phyloP scores from a whole-genome alignment of 257 asterid species.

The Gardenia jasminoides region DNA sequence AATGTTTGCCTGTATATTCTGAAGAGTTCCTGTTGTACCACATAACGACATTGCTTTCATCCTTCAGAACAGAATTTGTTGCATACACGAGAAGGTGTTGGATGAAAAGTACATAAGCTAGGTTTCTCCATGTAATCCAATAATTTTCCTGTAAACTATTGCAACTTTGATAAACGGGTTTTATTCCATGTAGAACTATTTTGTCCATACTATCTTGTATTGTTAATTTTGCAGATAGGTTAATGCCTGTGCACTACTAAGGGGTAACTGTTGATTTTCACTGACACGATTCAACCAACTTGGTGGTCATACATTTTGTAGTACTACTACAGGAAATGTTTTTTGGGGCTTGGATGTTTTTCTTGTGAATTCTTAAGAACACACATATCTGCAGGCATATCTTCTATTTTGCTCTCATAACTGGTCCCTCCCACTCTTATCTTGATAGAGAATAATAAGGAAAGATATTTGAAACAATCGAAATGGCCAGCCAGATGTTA shows the following conservation, averaged over 20 bases:
- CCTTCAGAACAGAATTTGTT: constrained; percentile 1
- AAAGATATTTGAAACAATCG: not conserved
- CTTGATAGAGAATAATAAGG: not conserved
- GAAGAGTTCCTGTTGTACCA: constrained; percentile 9
- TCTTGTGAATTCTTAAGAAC: not conserved
- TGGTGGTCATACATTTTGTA: not conserved
- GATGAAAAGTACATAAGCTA: not conserved
- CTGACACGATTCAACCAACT: not conserved
- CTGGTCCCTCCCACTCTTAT: not conserved
- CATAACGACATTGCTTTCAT: not conserved
- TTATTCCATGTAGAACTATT: constrained; percentile 2
- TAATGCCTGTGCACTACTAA: not conserved
- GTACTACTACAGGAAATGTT: not conserved
- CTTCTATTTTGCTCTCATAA: not conserved
- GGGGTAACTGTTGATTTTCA: not conserved
- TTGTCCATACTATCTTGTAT: not conserved
- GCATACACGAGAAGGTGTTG: constrained; percentile 1
- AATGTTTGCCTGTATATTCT: not conserved
- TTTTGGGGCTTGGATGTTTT: not conserved
- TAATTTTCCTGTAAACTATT: not conserved
- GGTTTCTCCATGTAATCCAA: not conserved
- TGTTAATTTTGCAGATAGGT: not conserved
- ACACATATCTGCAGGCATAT: not conserved
- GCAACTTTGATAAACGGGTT: constrained; percentile 2
- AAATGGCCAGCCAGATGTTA: not conserved